Conservation (phyloP, 305 asterid species). For the Fraxinus paxiana region DNA sequence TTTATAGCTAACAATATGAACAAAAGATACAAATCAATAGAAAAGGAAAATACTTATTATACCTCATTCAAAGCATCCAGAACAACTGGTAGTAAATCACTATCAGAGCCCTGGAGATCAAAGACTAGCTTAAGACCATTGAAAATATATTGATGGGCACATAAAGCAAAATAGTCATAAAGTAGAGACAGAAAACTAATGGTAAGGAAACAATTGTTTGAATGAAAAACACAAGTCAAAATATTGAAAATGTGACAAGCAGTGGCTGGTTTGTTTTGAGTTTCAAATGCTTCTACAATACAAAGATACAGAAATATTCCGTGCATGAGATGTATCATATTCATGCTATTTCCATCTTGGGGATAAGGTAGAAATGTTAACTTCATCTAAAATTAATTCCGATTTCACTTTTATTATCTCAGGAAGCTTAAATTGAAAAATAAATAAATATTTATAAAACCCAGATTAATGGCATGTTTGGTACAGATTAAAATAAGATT, state of each 20-base stretch:
- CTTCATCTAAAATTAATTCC: slow-evolving; percentile 12
- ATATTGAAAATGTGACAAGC: background rate
- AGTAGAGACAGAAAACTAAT: slow-evolving; percentile 12
- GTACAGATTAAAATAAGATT: no score
- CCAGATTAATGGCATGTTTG: background rate
- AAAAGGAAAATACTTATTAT: slow-evolving; percentile 7
- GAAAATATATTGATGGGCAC: slow-evolving; percentile 23
- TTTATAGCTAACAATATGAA: background rate
- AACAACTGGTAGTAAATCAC: slow-evolving; percentile 86
- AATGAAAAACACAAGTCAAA: slow-evolving; percentile 6
- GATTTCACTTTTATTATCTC: background rate
- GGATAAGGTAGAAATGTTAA: slow-evolving; percentile 4
- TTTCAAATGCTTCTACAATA: background rate
- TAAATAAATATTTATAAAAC: background rate
- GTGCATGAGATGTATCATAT: slow-evolving; percentile 7
- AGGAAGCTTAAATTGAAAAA: background rate
- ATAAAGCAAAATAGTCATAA: slow-evolving; percentile 10
- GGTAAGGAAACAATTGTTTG: background rate
- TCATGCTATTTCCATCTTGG: background rate
- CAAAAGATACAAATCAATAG: background rate
- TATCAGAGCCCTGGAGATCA: slow-evolving; percentile 74
- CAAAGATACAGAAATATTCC: background rate
- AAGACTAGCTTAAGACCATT: slow-evolving; percentile 22
- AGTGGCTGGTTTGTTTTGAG: background rate
- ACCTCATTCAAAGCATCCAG: slow-evolving; percentile 98